A percentile compares a stretch with the other conserved stretches of the same genome.
Conservation (phyloP, 2,329 filamentous ascomycete genomes). For the Colletotrichum neosansevieriae region DNA sequence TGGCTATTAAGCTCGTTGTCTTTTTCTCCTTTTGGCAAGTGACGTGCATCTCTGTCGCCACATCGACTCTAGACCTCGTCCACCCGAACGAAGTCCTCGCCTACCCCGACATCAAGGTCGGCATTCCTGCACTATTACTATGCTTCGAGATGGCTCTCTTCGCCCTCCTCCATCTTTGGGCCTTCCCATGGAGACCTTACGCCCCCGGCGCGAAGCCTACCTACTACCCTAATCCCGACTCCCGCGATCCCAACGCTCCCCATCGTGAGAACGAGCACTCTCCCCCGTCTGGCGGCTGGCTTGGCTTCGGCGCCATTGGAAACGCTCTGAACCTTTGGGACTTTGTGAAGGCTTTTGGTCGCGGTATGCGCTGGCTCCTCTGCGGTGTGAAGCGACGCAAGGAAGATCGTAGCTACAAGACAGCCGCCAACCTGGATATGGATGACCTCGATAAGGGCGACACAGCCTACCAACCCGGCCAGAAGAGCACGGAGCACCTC, state of each 20-base stretch:
- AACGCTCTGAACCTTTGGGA: constrained; percentile 88
- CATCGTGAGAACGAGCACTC: constrained; percentile 57
- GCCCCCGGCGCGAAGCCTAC: constrained; percentile 56
- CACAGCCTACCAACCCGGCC: constrained; percentile 44
- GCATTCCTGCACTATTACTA: constrained; percentile 81
- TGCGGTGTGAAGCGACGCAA: constrained; percentile 75
- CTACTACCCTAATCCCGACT: constrained; percentile 62
- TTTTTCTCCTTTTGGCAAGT: constrained; percentile 93
- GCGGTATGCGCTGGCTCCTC: constrained; percentile 84
- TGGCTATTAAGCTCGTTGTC: constrained; percentile 91
- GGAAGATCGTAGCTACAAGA: constrained; percentile 63
- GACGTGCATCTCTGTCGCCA: constrained; percentile 62
- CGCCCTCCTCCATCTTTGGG: constrained; percentile 81
- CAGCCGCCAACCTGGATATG: constrained; percentile 52
- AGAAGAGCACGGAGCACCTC: constrained; percentile 54
- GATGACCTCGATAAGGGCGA: constrained; percentile 51
- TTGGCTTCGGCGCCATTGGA: constrained; percentile 73
- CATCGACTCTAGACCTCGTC: constrained; percentile 71
- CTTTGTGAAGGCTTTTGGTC: constrained; percentile 81
- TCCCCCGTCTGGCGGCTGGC: constrained; percentile 72
- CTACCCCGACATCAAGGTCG: constrained; percentile 82
- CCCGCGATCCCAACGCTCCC: constrained; percentile 53
- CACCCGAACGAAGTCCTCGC: constrained; percentile 71
- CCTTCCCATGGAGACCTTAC: constrained; percentile 84
- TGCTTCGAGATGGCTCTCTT: constrained; percentile 90